Evolutionary conservation across 148 eudicot genomes (phyloP), one percentile per base, ranked within the genome.

Genomic region (Arctostaphylos glauca): DNA sequence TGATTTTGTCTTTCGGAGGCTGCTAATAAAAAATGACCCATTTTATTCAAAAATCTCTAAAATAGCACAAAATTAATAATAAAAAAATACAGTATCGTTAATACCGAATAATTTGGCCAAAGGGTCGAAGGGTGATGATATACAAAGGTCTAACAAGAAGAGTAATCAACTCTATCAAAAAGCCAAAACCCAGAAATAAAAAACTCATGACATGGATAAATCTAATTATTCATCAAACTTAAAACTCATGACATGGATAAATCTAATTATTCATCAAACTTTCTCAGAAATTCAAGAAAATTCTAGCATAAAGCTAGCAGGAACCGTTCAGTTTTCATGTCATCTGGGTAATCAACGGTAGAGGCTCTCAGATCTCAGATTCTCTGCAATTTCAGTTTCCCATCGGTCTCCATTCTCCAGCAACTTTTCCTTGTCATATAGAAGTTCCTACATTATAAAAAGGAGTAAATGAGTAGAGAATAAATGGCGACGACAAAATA

Each of bases 381-480:
- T 96, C 90, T 96, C 98, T 55, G 99, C 95, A 78, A 96, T 96
- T 83, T 96, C 99, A 60, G 94, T 96, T 87, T 96, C 99, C 99
- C 99, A 94, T 72, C 98, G 85, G 87, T 96, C 99, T 49, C 99
- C 97, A 81, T 96, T 96, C 90, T 94, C 99, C 19, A 97, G 95
- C 73, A 97, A 90, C 92, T 97, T 97, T 91, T 97, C 98, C 89
- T 97, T 97, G 87, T 97, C 99, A 77, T 97, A 96, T 6, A 74
- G 77, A 49, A 74, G 77, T 56, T 74, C 77, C 77, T 74, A 77
- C 19, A 77, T 13, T 64, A 77, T 64, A 77, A 52, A 2, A 12
- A 23, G 31, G 43, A 31, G 38, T 31, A 31, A 31, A 31, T 31
- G 38, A 31, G 38, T 31, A 31, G 38, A 31, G 38, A 31, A 1